Evolutionary conservation across 257 asterid genomes (phyloP).

Genomic region (Capsicum baccatum): DNA sequence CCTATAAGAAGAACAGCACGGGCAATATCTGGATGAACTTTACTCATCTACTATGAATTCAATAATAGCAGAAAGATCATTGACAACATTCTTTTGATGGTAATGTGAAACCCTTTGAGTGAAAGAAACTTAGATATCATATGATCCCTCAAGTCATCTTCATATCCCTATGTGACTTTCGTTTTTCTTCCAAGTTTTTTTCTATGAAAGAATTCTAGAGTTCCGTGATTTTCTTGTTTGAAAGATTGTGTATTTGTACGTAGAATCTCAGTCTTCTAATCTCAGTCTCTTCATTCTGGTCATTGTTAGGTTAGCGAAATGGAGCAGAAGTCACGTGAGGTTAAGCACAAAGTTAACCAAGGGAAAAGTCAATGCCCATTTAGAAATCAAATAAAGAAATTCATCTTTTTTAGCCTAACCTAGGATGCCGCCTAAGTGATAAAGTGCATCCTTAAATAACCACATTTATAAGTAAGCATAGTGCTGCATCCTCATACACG

Average conservation of each 20-base stretch:
- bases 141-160: not conserved
- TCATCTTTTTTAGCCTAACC: not conserved
- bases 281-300: conserved; percentile 4
- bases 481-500: conserved; percentile 79
- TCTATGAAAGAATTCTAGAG: not conserved
- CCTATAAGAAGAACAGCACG: conserved; percentile 47
- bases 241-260: not conserved
- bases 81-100: not conserved
- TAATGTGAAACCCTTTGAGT: not conserved
- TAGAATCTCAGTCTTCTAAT: no score
- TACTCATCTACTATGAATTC: not conserved
- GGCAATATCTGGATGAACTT: not conserved
- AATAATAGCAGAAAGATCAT: not conserved
- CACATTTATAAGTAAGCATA: conserved; percentile 51
- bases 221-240: not conserved
- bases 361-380: not conserved
- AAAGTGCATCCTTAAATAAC: conserved; percentile 21
- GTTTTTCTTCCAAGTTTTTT: not conserved
- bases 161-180: not conserved
- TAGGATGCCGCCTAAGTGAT: not conserved
- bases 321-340: not conserved
- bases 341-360: not conserved
- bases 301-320: not conserved
- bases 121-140: not conserved
- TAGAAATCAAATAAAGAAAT: not conserved